Base-by-base conservation (phyloP, 2,329 filamentous ascomycete genomes). In the Phialemonium atrogriseum region DNA sequence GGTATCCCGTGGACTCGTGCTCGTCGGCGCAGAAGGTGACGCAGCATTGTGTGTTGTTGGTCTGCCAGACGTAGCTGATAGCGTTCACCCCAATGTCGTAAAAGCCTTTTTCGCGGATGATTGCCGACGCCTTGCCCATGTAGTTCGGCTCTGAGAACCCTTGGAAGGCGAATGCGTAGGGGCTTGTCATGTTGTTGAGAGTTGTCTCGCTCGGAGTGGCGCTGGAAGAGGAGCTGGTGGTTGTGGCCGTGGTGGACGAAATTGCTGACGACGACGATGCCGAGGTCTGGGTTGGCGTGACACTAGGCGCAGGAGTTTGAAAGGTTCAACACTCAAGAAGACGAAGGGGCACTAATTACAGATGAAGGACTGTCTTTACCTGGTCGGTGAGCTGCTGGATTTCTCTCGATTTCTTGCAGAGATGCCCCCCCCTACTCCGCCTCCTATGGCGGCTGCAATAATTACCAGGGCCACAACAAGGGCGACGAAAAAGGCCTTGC, bases 111-210 rank as follows among this genome's bases (percentile, higher is more conserved):
- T 46, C 32, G 9, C 15, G 19, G 23, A 45, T 32, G 18, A 57
- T 27, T 0, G 32, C n/a, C 5, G 53, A 50, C 14, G 26, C 30
- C 0, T 41, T 32, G 11, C 52, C 52, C 3, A 11, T 18, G 35
- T 45, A 55, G 24, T 50, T 40, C 3, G 25, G 2, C 7, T 38
- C 36, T 1, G 47, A 43, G 27, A 48, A 58, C 6, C 36, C 54
- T 30, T 58, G 55, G 45, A 59, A 58, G 5, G 44, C 45, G 14
- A 51, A 48, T 2, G 36, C 34, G 11, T 16, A 16, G 0, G 43
- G 42, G 7, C 23, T 32, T 2, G 46, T 47, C 24, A 45, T 35
- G 35, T 49, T 47, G 36, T 41, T 42, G 30, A 50, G 39, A 17
- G 36, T 40, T 1, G 36, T 34, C 3, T 36, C 11, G 7, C 39